Base-by-base conservation (phyloP, 768 basidiomycete species). In the Leccinum uliginosum region DNA sequence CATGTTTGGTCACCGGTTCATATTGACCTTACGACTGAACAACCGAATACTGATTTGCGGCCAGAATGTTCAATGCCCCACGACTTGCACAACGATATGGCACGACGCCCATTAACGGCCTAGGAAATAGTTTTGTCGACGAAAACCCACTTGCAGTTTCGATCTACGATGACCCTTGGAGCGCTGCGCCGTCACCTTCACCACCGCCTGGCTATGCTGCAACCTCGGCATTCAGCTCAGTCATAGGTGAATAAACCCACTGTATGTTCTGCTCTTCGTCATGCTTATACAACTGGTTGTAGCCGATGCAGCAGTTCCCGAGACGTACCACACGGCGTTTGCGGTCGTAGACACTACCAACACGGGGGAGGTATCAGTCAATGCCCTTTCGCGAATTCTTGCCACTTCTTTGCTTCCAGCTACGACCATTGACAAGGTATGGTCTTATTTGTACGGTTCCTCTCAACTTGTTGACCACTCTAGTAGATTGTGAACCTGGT, bases 401-500 rank as follows among this genome's bases (percentile, higher is more conserved):
- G 76, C 80, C 29, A 90, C 91, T 1, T 90, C 93, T 1, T 78
- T 78, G 27, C 77, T 97, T 24, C 87, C 93, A 19, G 91, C 94
- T 35, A 79, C 86, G 19, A 91, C 85, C 12, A 81, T 94, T 57
- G 93, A 97, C 67, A 85, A 78, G 76, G 93, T 94, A 64, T 54
- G 4, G 14, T 34, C 58, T 38, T 48, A 3, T 15, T 26, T 45
- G 6, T 45, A 44, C 17, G 27, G 24, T 35, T 27, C 8, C 12
- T 50, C 26, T 5, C 29, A 26, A 44, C 45, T 19, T 6, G 23
- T 51, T 63, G 49, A 66, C 45, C 50, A 46, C 58, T 45, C 19
- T 45, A 27, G 46, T 53, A 95, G 93, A 95, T 98, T 64, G 88
- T 97, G 55, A 93, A 89, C 71, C 78, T 95, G 21, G 92, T 93